Conservation (phyloP, 23 red algal species). For the Chondrus crispus region DNA sequence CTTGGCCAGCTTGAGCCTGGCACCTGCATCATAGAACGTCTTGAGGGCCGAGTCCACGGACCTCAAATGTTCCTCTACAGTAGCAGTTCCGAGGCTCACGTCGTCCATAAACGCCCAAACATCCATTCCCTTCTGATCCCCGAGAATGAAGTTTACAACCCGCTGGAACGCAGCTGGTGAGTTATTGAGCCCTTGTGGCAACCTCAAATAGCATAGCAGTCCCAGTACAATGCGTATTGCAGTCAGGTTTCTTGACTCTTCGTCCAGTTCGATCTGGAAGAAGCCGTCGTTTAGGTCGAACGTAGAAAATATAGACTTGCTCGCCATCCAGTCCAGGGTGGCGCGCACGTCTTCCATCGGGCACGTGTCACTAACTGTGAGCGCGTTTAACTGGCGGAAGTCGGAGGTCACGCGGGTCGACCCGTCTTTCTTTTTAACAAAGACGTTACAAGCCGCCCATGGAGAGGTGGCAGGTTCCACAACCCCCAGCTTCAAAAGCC, state of each 20-base stretch:
- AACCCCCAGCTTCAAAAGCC: neutral
- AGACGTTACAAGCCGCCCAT: neutral
- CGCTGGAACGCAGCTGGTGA: conserved; percentile 5
- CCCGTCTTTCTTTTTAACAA: neutral
- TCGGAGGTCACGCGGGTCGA: neutral
- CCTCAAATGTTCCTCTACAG: neutral
- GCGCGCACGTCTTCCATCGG: conserved; percentile 15
- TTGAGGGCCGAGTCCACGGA: neutral
- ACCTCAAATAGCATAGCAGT: conserved; percentile 13
- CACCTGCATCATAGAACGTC: neutral
- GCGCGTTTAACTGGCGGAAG: neutral
- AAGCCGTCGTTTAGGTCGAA: conserved; percentile 26
- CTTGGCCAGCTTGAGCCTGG: neutral
- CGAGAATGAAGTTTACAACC: neutral
- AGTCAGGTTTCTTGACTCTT: neutral
- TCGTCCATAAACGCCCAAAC: neutral
- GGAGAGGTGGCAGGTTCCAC: neutral
- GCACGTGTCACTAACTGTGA: neutral
- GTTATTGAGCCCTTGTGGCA: neutral
- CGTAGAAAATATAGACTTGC: neutral
- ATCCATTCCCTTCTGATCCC: neutral
- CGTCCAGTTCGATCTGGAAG: conserved; percentile 22
- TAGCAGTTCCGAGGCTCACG: neutral
- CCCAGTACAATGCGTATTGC: conserved; percentile 1
- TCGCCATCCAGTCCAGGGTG: neutral